phyloP scores from a whole-genome alignment of 441 rosid genomes.

The Populus hybrid region DNA sequence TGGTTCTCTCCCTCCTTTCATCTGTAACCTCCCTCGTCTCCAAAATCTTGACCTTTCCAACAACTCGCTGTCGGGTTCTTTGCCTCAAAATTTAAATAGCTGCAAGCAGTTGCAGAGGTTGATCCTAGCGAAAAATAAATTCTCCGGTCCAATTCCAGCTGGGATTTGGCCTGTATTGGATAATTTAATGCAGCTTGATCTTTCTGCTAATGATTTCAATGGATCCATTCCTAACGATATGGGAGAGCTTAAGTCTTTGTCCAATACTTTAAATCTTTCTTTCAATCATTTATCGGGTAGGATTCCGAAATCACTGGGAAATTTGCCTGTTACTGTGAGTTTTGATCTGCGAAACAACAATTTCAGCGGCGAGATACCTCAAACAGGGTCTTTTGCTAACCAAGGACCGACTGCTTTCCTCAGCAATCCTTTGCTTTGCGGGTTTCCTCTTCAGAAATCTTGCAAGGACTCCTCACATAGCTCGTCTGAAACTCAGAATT shows the following conservation, averaged over 20 bases:
- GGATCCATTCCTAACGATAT: constrained; percentile 66
- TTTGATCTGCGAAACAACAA: constrained; percentile 76
- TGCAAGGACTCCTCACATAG: constrained; percentile 38
- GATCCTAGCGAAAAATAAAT: constrained; percentile 54
- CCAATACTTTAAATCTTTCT: constrained; percentile 74
- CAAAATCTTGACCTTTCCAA: constrained; percentile 79
- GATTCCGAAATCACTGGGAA: constrained; percentile 72
- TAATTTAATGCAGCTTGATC: constrained; percentile 72
- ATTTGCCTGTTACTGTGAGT: constrained; percentile 73
- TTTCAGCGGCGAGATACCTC: constrained; percentile 87
- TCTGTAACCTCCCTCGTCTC: constrained; percentile 64
- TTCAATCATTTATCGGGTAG: constrained; percentile 66
- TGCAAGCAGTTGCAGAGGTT: constrained; percentile 81
- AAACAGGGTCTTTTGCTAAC: constrained; percentile 82
- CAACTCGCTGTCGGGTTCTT: constrained; percentile 70
- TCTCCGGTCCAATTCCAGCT: constrained; percentile 64
- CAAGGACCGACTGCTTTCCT: constrained; percentile 97
- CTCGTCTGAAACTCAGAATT: constrained; percentile 30
- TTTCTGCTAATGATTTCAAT: constrained; percentile 61
- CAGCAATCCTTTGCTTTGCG: constrained; percentile 69
- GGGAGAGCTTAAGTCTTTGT: constrained; percentile 60
- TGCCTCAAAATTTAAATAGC: constrained; percentile 48
- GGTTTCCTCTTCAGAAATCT: constrained; percentile 83
- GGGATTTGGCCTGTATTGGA: constrained; percentile 71
- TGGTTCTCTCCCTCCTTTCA: constrained; percentile 65